A percentile compares a stretch with the other conserved stretches of the same genome.
Evolutionary conservation across 371 early-diverging fungal genomes (phyloP).

Genomic region (Zychaea mexicana): DNA sequence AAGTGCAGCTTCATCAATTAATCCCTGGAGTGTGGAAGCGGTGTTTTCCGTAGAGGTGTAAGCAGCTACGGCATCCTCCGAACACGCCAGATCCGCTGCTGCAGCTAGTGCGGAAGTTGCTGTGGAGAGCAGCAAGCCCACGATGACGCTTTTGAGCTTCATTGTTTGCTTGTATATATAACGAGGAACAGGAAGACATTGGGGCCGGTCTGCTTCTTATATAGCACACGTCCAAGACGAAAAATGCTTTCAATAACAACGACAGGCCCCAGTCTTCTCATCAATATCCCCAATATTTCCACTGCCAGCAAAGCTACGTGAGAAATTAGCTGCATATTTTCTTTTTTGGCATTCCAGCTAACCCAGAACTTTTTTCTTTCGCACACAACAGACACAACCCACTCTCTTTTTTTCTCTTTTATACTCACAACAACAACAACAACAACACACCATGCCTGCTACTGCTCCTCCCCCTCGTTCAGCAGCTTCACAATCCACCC

Average conservation of each 20-base stretch:
- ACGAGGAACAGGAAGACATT: background rate
- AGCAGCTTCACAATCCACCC: conserved; percentile 7
- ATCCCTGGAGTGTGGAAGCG: conserved; percentile 18
- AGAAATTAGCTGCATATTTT: background rate
- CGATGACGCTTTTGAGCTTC: background rate
- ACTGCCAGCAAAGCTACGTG: no score
- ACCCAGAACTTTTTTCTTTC: background rate
- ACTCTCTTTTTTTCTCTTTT: background rate
- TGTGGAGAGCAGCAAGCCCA: background rate
- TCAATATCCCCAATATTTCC: no score
- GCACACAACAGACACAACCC: no score
- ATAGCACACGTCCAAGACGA: no score
- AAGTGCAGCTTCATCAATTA: conserved; percentile 34
- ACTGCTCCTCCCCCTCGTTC: background rate
- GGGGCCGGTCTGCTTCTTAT: no score
- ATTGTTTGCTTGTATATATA: background rate
- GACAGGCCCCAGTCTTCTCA: no score
- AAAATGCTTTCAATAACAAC: no score
- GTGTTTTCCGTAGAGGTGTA: conserved; percentile 6
- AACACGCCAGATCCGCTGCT: background rate
- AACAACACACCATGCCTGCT: background rate
- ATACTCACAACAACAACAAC: background rate
- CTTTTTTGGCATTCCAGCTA: background rate
- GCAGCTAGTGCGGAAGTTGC: background rate
- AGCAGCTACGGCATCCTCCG: background rate